phyloP scores from a whole-genome alignment of 2,329 filamentous ascomycete genomes.

The Aspergillus clavatus region DNA sequence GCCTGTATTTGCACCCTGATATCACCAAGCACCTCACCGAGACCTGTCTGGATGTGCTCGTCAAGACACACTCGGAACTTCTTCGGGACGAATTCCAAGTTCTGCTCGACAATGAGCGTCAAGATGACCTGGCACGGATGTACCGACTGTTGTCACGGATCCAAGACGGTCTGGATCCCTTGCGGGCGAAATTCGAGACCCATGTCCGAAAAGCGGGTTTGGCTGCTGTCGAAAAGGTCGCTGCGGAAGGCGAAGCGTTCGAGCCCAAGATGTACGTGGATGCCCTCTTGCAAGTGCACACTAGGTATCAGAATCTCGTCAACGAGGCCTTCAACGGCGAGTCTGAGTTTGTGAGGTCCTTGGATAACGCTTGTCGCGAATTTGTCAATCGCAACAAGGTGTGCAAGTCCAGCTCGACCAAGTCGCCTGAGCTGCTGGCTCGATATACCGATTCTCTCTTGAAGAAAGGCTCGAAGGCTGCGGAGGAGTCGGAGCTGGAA shows the following conservation, averaged over 20 bases:
- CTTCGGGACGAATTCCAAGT: constrained; percentile 94
- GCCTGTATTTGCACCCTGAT: constrained; percentile 85
- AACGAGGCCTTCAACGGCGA: constrained; percentile 91
- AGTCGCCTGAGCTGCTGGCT: constrained; percentile 88
- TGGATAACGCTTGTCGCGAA: constrained; percentile 95
- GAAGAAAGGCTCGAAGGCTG: constrained; percentile 83
- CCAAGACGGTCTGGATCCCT: constrained; percentile 81
- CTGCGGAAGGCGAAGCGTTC: constrained; percentile 78
- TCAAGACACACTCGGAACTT: constrained; percentile 79
- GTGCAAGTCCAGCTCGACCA: constrained; percentile 88
- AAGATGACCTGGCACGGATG: constrained; percentile 95
- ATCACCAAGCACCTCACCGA: constrained; percentile 81
- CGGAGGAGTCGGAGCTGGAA: constrained; percentile 91
- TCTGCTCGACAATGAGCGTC: constrained; percentile 85
- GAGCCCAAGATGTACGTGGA: constrained; percentile 98
- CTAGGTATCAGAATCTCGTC: constrained; percentile 85
- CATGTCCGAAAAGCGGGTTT: constrained; percentile 89
- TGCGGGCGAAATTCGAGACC: constrained; percentile 80
- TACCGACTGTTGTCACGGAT: constrained; percentile 87
- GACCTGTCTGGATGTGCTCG: constrained; percentile 81
- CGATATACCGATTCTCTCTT: constrained; percentile 92
- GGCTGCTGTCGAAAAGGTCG: constrained; percentile 83
- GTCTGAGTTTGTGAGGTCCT: constrained; percentile 89
- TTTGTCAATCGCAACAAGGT: constrained; percentile 98
- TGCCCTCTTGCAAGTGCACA: constrained; percentile 88